Percentiles rank a stretch among this genome's conserved stretches.
phyloP scores from a whole-genome alignment of 805 yeast species.

The Candida glaebosa region DNA sequence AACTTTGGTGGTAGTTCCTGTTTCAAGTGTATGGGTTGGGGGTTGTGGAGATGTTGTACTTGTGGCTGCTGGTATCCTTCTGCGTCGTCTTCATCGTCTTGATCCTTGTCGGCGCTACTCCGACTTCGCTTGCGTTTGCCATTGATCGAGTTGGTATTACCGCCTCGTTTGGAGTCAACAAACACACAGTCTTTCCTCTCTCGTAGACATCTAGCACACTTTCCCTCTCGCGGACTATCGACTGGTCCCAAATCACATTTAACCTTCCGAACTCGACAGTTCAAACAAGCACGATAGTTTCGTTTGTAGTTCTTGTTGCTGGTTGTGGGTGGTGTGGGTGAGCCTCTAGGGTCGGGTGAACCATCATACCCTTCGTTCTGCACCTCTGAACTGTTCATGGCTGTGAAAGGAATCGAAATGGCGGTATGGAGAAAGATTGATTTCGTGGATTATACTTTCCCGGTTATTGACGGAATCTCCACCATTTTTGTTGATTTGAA shows the following conservation, averaged over 20 bases:
- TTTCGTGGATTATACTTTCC: background rate
- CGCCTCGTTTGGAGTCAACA: conserved; percentile 37
- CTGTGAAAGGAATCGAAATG: background rate
- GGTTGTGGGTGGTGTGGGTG: background rate
- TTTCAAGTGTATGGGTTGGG: background rate
- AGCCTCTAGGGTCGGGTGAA: background rate
- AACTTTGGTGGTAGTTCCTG: conserved; percentile 3
- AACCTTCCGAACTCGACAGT: conserved; percentile 80
- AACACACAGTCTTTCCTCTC: conserved; percentile 81
- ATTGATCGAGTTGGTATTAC: conserved; percentile 27
- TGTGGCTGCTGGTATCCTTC: background rate
- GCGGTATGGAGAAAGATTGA: background rate
- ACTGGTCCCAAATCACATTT: conserved; percentile 82
- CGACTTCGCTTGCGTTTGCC: conserved; percentile 48
- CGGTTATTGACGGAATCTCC: background rate
- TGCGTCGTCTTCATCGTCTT: background rate
- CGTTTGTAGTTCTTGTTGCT: conserved; percentile 44
- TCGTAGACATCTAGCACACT: conserved; percentile 80
- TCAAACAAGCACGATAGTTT: conserved; percentile 78
- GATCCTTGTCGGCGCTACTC: conserved; percentile 21
- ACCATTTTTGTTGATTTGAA: too few relatives aligned
- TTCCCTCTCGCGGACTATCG: conserved; percentile 70
- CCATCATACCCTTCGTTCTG: background rate
- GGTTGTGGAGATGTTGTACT: background rate
- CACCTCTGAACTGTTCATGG: background rate